Base-by-base conservation (phyloP, 2,329 filamentous ascomycete species). In the Aspergillus clavatus region DNA sequence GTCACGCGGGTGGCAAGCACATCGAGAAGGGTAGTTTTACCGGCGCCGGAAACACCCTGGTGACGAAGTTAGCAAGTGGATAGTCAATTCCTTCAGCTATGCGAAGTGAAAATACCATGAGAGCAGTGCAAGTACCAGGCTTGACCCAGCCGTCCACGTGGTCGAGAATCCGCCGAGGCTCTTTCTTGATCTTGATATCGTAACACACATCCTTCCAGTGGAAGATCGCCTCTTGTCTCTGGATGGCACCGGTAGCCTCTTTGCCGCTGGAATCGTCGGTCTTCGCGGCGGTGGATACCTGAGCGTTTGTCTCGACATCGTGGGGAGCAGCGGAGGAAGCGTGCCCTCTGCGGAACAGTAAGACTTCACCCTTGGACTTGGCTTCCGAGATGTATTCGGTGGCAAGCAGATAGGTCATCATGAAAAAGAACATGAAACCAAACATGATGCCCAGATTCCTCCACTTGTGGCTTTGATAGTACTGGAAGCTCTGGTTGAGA, bases 121-220 rank as follows among this genome's bases (percentile, higher is more conserved):
- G 75, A 29, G 88, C 89, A 10, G 89, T 95, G 43, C 95, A 67
- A 12, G 88, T 95, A 48, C 90, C 90, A 3, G 90, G 90, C 68
- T 94, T 93, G 48, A 96, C 89, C 87, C 88, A 96, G 27, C 90
- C 90, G 60, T 94, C 86, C 10, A 95, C 87, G 51, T 93, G 75
- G 57, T 95, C 84, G 47, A 96, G 73, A 58, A 96, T 86, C 35
- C 84, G 81, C 12, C 89, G 80, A 1, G 76, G 71, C 57, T 91
- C 81, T 11, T 75, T 75, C 73, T 94, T 94, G 70, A 95, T 89
- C 58, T 81, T 81, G 63, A 89, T 85, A 48, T 88, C 83, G 57
- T 87, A 95, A 70, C 84, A 89, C 1, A 95, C 84, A 56, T 91
- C 77, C 53, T 83, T 79, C 89, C 89, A 95, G 60, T 89, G 86